Evolutionary conservation across 2,329 filamentous ascomycete species (phyloP).

Genomic region (Colletotrichum sp.): DNA sequence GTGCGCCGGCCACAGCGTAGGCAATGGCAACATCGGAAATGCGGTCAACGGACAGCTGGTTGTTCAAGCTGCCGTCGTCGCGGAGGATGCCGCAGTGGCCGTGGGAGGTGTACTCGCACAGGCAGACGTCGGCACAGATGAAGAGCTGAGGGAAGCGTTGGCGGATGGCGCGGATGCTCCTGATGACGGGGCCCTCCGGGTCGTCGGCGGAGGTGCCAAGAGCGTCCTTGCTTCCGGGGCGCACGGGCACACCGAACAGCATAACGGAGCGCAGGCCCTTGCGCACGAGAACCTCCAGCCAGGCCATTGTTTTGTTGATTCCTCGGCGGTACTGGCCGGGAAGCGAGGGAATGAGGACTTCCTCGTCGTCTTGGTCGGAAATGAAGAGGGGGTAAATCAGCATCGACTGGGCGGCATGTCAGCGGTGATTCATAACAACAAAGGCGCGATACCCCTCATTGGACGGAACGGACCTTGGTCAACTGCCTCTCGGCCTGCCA

Average conservation of each 20-base stretch:
- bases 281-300: constrained; percentile 83
- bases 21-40: constrained; percentile 98
- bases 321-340: constrained; percentile 90
- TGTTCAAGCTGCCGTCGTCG: constrained; percentile 92
- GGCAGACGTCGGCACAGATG: constrained; percentile 90
- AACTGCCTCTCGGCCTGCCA: constrained; percentile 88
- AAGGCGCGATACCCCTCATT: not conserved
- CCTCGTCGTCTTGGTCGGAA: constrained; percentile 92
- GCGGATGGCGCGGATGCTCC: constrained; percentile 82
- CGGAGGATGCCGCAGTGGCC: constrained; percentile 96
- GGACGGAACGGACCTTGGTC: constrained; percentile 68
- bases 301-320: constrained; percentile 82
- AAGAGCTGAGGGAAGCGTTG: constrained; percentile 89
- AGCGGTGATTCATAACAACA: not conserved
- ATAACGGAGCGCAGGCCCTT: constrained; percentile 95
- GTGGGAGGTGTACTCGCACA: constrained; percentile 98
- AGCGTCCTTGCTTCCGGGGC: constrained; percentile 82
- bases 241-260: constrained; percentile 91
- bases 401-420: constrained; percentile 73
- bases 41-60: constrained; percentile 89
- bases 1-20: constrained; percentile 93
- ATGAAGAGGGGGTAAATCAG: constrained; percentile 98
- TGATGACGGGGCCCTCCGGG: constrained; percentile 89
- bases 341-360: constrained; percentile 86
- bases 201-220: constrained; percentile 93